These are phyloP conservation scores for Austroboletus olivaceoglutinosus DNA, from an alignment of 1,284 basidiomycete genomes.

Conservation along the genomic window DNA sequence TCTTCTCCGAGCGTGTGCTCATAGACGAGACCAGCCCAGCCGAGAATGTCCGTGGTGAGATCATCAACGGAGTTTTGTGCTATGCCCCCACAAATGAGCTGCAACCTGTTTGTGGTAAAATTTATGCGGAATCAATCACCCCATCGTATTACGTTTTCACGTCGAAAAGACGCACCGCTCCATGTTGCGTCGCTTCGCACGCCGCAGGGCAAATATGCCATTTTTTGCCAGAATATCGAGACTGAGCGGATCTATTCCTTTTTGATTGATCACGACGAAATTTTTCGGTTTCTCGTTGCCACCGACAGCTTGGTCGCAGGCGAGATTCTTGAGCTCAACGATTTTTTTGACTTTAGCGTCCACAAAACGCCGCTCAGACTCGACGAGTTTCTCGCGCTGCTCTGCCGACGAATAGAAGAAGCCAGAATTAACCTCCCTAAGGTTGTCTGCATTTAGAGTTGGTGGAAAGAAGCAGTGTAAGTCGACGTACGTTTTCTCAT, in stretches of 20 bases:
- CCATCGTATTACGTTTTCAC: slow-evolving; percentile 27
- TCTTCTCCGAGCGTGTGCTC: slow-evolving; percentile 99
- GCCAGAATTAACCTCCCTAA: slow-evolving; percentile 96
- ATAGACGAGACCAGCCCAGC: slow-evolving; percentile 98
- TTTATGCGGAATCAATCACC: slow-evolving; percentile 14
- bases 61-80: slow-evolving; percentile 99
- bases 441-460: slow-evolving; percentile 23
- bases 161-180: slow-evolving; percentile 61
- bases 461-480: slow-evolving; percentile 5
- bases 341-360: slow-evolving; percentile 97
- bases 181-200: slow-evolving; percentile 98
- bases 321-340: slow-evolving; percentile 93
- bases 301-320: slow-evolving; percentile 90
- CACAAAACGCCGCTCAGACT: slow-evolving; percentile 93
- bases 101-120: slow-evolving; percentile 55
- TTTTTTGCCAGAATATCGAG: slow-evolving; percentile 97
- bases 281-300: slow-evolving; percentile 77
- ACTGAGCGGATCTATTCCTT: slow-evolving; percentile 98
- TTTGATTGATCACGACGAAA: slow-evolving; percentile 98
- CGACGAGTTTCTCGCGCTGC: slow-evolving; percentile 98
- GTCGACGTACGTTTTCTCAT: slow-evolving; percentile 92
- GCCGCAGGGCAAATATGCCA: slow-evolving; percentile 90
- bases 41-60: slow-evolving; percentile 86
- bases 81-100: slow-evolving; percentile 91
- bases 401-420: slow-evolving; percentile 99